Conservation (phyloP, 441 rosid species). For the Erodium chrysanthum region DNA sequence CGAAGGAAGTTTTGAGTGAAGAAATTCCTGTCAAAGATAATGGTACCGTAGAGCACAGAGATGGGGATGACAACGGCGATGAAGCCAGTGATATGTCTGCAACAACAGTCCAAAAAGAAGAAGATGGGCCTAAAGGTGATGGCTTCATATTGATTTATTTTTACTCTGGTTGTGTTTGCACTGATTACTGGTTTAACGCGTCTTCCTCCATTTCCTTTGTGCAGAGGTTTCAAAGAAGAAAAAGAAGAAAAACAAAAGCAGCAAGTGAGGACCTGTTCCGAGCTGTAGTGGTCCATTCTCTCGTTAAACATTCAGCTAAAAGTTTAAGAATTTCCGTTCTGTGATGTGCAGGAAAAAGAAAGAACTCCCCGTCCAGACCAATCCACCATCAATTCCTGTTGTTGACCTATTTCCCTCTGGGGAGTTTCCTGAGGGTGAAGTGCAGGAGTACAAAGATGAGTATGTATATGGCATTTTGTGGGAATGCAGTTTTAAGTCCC, state of each 20-base stretch:
- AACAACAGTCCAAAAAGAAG: slow-evolving; percentile 27
- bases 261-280: slow-evolving; percentile 56
- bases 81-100: slow-evolving; percentile 24
- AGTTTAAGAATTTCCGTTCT: slow-evolving; percentile 5
- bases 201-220: not conserved
- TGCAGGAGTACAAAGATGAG: slow-evolving; percentile 88
- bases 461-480: slow-evolving; percentile 31
- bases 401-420: slow-evolving; percentile 70
- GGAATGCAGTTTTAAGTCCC: not conserved
- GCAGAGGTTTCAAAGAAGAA: slow-evolving; percentile 78
- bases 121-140: slow-evolving; percentile 53
- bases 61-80: slow-evolving; percentile 22
- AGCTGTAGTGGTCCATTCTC: slow-evolving; percentile 5
- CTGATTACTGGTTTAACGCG: not conserved
- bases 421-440: slow-evolving; percentile 96
- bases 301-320: not conserved
- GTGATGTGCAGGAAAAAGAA: slow-evolving; percentile 64
- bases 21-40: slow-evolving; percentile 33
- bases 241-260: slow-evolving; percentile 71
- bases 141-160: not conserved
- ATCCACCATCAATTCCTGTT: slow-evolving; percentile 78
- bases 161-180: not conserved
- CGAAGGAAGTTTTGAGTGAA: slow-evolving; percentile 2
- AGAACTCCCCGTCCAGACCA: slow-evolving; percentile 57
- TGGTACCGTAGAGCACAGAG: slow-evolving; percentile 28